These are phyloP conservation scores for Suhomyces sp. DNA, from an alignment of 805 yeast genomes.

Conservation along the genomic window DNA sequence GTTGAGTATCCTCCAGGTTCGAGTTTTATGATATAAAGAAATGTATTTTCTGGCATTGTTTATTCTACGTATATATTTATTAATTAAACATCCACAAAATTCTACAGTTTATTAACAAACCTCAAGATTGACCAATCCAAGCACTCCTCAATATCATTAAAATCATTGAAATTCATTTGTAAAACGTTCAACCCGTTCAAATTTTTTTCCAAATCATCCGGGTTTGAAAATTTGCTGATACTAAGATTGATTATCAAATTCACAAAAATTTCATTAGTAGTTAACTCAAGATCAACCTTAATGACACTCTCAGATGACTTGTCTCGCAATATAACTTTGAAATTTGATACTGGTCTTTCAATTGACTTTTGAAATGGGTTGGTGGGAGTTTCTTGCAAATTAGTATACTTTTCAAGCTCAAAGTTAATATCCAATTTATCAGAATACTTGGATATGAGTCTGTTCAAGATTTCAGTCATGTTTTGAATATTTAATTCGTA, in stretches of 20 bases:
- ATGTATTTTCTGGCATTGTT: too few species aligned
- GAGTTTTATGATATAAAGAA: too few species aligned
- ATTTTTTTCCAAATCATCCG: conserved; percentile 26
- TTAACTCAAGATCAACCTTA: conserved; percentile 29
- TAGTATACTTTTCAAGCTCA: conserved; percentile 24
- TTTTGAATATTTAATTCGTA: conserved; percentile 46
- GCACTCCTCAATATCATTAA: conserved; percentile 54
- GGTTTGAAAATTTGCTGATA: conserved; percentile 29
- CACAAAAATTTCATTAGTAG: conserved; percentile 43
- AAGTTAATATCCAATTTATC: conserved; percentile 9
- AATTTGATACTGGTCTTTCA: conserved; percentile 35
- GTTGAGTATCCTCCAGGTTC: too few species aligned
- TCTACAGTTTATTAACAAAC: conserved; percentile 20
- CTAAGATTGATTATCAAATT: conserved; percentile 36
- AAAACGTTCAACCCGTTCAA: conserved; percentile 39
- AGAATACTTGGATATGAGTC: conserved; percentile 15
- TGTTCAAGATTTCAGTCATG: conserved; percentile 29
- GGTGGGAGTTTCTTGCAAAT: conserved; percentile 17
- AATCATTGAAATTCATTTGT: conserved; percentile 49
- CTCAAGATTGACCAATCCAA: conserved; percentile 51
- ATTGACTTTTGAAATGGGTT: conserved; percentile 42
- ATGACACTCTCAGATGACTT: conserved; percentile 17
- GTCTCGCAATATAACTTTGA: conserved; percentile 24
- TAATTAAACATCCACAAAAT: neutral
- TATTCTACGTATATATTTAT: conserved; percentile 5